Percentiles rank a stretch among this genome's conserved stretches.
These are phyloP conservation scores for Vigna mungo DNA, from an alignment of 306 rosid species.

Conservation along the genomic window DNA sequence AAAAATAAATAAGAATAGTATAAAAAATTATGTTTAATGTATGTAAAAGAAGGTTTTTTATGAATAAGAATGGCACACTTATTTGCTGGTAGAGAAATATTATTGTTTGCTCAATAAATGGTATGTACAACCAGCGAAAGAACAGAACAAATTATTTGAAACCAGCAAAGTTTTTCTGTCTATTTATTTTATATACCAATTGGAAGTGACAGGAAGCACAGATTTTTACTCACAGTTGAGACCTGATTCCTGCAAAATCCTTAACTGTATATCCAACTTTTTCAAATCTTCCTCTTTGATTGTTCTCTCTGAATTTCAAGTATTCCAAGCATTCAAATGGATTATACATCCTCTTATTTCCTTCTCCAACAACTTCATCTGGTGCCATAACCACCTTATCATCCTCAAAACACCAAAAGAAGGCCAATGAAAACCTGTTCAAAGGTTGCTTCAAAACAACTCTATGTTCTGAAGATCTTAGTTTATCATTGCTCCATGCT, in stretches of 20 bases:
- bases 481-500: conserved; percentile 90
- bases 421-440: conserved; percentile 81
- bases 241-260: conserved; percentile 76
- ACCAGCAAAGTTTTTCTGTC: conserved; percentile 25
- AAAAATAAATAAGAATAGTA: no score
- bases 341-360: conserved; percentile 54
- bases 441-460: conserved; percentile 68
- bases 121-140: conserved; percentile 35
- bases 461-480: conserved; percentile 90
- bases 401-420: conserved; percentile 93
- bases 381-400: conserved; percentile 75
- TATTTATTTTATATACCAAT: conserved; percentile 35
- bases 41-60: not conserved
- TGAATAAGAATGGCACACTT: not conserved
- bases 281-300: conserved; percentile 86
- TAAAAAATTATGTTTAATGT: no score
- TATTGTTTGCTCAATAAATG: conserved; percentile 21
- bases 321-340: conserved; percentile 79
- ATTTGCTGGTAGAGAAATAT: not conserved
- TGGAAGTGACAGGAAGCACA: conserved; percentile 5
- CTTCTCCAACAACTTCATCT: conserved; percentile 76
- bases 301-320: conserved; percentile 82
- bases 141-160: conserved; percentile 37
- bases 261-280: conserved; percentile 89
- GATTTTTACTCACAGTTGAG: conserved; percentile 20